Percentiles rank a stretch among this genome's conserved stretches.
Conservation (phyloP, 768 basidiomycete species). For the Hemileccinum impolitum region DNA sequence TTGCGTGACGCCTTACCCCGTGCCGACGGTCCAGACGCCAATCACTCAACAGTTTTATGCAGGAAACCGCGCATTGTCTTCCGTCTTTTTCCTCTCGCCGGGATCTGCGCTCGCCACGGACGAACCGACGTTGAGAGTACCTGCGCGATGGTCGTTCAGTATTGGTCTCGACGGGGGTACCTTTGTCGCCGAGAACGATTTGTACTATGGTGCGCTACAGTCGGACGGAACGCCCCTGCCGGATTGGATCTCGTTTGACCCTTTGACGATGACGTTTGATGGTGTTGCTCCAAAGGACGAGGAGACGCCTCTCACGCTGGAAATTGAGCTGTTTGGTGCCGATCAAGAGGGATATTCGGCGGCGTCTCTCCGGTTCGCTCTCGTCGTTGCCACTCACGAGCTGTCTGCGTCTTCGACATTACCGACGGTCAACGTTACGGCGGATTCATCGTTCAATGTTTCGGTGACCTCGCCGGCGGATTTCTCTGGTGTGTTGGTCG, state of each 20-base stretch:
- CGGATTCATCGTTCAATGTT: constrained; percentile 49
- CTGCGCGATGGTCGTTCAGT: constrained; percentile 84
- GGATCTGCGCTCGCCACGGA: constrained; percentile 52
- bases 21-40: constrained; percentile 53
- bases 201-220: constrained; percentile 64
- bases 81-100: constrained; percentile 64
- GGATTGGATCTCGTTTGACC: constrained; percentile 70
- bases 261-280: constrained; percentile 65
- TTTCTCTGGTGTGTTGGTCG: constrained; percentile 60
- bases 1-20: constrained; percentile 50
- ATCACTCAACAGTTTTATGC: constrained; percentile 58
- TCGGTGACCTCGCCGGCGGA: constrained; percentile 52
- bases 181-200: constrained; percentile 42
- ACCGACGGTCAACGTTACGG: constrained; percentile 70
- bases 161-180: constrained; percentile 75
- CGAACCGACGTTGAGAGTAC: constrained; percentile 65
- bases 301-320: constrained; percentile 40
- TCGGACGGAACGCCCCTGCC: constrained; percentile 71
- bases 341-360: constrained; percentile 74
- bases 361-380: constrained; percentile 52
- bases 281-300: constrained; percentile 65
- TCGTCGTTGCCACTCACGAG: constrained; percentile 69
- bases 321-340: constrained; percentile 63
- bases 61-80: constrained; percentile 65
- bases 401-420: constrained; percentile 49